A percentile compares a stretch with the other conserved stretches of the same genome.
Conservation (phyloP, 1,284 basidiomycete species). For the Prillingera fragicola region DNA sequence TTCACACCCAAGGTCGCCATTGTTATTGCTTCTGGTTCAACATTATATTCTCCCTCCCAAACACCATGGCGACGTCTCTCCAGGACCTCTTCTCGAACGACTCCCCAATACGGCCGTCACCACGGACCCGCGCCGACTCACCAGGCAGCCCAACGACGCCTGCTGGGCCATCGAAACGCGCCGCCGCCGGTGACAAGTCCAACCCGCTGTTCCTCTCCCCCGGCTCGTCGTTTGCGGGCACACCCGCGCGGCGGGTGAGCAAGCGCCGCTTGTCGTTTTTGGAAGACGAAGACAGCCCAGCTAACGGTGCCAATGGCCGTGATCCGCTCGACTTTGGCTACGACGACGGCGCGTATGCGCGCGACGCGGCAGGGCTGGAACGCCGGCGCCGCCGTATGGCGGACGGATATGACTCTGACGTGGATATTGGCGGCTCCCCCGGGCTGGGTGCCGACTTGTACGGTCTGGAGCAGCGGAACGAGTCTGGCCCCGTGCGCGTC, state of each 20-base stretch:
- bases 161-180: conserved; percentile 3
- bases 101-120: conserved; percentile 23
- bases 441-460: no score
- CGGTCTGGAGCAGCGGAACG: neutral
- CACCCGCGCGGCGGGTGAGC: neutral
- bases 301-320: neutral
- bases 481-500: neutral
- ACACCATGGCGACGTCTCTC: conserved; percentile 4
- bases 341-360: neutral
- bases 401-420: no score
- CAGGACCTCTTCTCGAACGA: conserved; percentile 27
- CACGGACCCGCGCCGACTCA: conserved; percentile 1
- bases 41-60: neutral
- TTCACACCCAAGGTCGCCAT: no score
- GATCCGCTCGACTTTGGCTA: neutral
- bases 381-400: neutral
- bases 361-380: neutral
- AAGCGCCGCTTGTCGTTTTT: neutral
- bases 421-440: no score
- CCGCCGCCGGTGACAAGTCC: neutral
- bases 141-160: neutral
- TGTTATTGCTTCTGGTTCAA: no score
- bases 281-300: neutral
- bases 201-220: conserved; percentile 36
- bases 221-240: conserved; percentile 7